These are phyloP conservation scores for Trichosporon sp. DNA, from an alignment of 1,284 basidiomycete species.

Conservation along the genomic window DNA sequence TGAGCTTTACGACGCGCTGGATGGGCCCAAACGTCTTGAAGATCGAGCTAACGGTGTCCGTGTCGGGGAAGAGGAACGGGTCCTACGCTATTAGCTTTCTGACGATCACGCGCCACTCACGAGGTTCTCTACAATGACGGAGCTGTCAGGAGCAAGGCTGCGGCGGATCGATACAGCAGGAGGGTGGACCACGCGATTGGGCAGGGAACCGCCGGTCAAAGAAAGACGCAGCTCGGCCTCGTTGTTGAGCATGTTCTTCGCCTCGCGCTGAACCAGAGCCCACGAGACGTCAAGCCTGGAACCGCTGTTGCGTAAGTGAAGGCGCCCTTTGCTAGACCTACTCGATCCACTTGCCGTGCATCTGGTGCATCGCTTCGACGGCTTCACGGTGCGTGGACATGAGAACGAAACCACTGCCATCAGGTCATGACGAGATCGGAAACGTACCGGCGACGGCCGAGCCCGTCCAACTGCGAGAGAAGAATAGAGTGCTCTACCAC, in stretches of 20 bases:
- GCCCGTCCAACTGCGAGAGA: constrained; percentile 40
- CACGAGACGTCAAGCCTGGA: constrained; percentile 42
- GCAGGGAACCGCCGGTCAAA: constrained; percentile 17
- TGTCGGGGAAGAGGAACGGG: constrained; percentile 29
- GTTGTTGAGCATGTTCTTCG: constrained; percentile 25
- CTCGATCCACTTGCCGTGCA: constrained; percentile 37
- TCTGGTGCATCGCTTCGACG: constrained; percentile 28
- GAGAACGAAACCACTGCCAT: constrained; percentile 38
- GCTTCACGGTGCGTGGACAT: constrained; percentile 40
- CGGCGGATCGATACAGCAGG: constrained; percentile 24
- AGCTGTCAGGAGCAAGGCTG: constrained; percentile 22
- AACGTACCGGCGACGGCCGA: constrained; percentile 33
- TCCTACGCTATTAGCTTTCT: constrained; percentile 27
- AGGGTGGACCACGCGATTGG: constrained; percentile 44
- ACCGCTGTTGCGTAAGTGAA: constrained; percentile 26
- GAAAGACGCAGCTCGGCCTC: constrained; percentile 12
- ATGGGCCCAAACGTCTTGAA: constrained; percentile 38
- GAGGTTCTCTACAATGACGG: constrained; percentile 39
- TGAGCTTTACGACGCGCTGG: constrained; percentile 25
- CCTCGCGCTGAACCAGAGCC: constrained; percentile 43
- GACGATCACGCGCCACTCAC: constrained; percentile 15
- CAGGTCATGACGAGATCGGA: background rate
- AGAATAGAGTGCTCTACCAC: constrained; percentile 41
- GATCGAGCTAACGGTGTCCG: constrained; percentile 26
- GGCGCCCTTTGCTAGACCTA: constrained; percentile 12